A percentile compares a stretch with the other conserved stretches of the same genome.
phyloP scores from a whole-genome alignment of 305 asterid species.

The Solanum chacoense region DNA sequence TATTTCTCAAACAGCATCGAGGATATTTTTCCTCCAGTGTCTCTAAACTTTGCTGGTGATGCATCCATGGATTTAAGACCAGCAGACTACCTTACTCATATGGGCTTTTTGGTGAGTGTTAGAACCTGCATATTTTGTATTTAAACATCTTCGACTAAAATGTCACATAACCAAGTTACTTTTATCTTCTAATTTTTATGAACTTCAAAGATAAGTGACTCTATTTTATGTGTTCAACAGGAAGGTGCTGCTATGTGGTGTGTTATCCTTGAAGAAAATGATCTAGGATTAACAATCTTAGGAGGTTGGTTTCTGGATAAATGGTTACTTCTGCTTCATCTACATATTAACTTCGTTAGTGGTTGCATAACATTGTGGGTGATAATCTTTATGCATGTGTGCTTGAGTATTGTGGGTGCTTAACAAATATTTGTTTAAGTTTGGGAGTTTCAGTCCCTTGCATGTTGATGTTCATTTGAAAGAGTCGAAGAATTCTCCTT shows the following conservation, averaged over 20 bases:
- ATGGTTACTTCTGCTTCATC: neutral
- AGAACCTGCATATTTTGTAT: neutral
- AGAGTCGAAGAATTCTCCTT: neutral
- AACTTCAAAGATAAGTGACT: neutral
- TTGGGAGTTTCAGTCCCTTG: neutral
- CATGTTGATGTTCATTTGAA: neutral
- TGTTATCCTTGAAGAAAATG: constrained; percentile 49
- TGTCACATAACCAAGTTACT: neutral
- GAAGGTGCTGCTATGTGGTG: constrained; percentile 80
- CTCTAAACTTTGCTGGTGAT: constrained; percentile 13
- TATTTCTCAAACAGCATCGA: constrained; percentile 26
- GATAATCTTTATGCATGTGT: neutral
- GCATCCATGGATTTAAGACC: constrained; percentile 7
- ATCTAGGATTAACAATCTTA: constrained; percentile 56
- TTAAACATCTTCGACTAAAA: neutral
- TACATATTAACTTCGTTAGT: neutral
- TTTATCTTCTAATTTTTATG: neutral
- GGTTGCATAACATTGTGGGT: neutral
- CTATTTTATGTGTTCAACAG: constrained; percentile 24
- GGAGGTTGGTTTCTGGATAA: constrained; percentile 51
- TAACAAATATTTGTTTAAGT: neutral
- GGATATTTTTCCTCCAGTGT: constrained; percentile 61
- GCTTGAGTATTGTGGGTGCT: neutral
- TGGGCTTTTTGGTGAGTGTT: neutral
- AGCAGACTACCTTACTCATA: neutral